These are phyloP conservation scores for Podosphaera xanthii DNA, from an alignment of 2,329 filamentous ascomycete species.

Conservation along the genomic window DNA sequence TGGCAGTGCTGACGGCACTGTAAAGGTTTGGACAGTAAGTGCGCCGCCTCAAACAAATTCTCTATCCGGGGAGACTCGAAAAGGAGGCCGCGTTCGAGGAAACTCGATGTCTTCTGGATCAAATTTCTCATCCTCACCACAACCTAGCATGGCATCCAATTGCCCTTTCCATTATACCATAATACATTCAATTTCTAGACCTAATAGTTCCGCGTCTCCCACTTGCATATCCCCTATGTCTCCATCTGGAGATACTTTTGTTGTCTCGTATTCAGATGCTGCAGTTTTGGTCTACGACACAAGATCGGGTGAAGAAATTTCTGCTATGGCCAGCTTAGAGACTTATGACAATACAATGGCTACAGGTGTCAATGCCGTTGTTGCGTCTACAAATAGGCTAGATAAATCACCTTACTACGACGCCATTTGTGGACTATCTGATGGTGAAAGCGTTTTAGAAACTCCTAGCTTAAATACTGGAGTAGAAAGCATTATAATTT, in stretches of 20 bases:
- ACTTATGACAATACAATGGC: conserved; percentile 76
- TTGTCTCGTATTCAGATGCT: conserved; percentile 80
- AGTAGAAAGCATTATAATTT: conserved; percentile 82
- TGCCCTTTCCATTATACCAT: conserved; percentile 76
- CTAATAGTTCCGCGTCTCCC: conserved; percentile 48
- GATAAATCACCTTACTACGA: conserved; percentile 41
- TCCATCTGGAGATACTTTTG: conserved; percentile 62
- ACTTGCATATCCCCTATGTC: conserved; percentile 88
- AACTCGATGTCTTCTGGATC: conserved; percentile 91
- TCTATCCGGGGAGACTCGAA: conserved; percentile 46
- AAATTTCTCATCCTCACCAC: conserved; percentile 72
- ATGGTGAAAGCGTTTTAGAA: conserved; percentile 57
- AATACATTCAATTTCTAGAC: conserved; percentile 61
- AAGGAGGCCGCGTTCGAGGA: conserved; percentile 57
- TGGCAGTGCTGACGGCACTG: conserved; percentile 71
- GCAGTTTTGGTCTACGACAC: conserved; percentile 85
- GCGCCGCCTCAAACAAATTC: conserved; percentile 70
- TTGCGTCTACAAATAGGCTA: conserved; percentile 63
- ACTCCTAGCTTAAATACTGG: conserved; percentile 57
- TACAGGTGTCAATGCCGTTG: conserved; percentile 72
- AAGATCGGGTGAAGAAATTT: conserved; percentile 63
- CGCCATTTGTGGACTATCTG: conserved; percentile 36
- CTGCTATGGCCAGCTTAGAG: conserved; percentile 79
- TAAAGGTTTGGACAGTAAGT: conserved; percentile 87
- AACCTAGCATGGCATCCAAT: conserved; percentile 64